Evolutionary conservation across 306 rosid species (phyloP), one percentile per base, ranked within the genome.

Genomic region (Leucaena leucocephala): DNA sequence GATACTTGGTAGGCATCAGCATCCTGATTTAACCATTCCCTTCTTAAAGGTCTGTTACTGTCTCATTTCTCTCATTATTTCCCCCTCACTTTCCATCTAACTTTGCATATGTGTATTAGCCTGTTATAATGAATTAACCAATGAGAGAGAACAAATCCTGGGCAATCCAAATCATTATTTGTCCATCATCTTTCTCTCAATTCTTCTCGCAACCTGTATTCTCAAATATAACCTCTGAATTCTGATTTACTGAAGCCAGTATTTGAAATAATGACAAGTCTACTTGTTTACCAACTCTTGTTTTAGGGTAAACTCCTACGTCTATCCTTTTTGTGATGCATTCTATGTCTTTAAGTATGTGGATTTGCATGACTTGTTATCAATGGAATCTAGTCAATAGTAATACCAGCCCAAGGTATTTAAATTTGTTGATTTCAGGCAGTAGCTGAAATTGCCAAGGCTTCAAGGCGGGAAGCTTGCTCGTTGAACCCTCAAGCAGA

Each of bases 1-100:
- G 89, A 92, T 95, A 86, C 89, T 95, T 77, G 97, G 96, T 78
- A 92, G 98, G 88, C 88, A 90, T 84, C 97, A 88, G 55, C 98
- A 92, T 82, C 98, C 98, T 69, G 87, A 88, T 81, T 87, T 95
- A 75, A 95, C 95, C 4, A 45, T 86, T 67, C 95, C 98, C 13
- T 92, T 95, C 85, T 83, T 91, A 68, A 95, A 91, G 98, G 98
- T 92, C 8, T 19, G 87, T 72, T 15, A 11, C 35, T 40, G n/a
- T 59, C 58, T 76, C 52, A 10, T n/a, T 27, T 45, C 2, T 22
- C 27, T 15, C 9, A 35, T 34, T 67, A 36, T 5, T 34, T 14
- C 16, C 39, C 55, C 55, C 48, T 55, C 43, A 54, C 40, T 40
- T 27, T 39, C 34, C n/a, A 61, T 76, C 38, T 46, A 72, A 54